Evolutionary conservation across 1,139 yeast species (phyloP), one percentile per base, ranked within the genome.

Genomic region (Taphrina pruni): DNA sequence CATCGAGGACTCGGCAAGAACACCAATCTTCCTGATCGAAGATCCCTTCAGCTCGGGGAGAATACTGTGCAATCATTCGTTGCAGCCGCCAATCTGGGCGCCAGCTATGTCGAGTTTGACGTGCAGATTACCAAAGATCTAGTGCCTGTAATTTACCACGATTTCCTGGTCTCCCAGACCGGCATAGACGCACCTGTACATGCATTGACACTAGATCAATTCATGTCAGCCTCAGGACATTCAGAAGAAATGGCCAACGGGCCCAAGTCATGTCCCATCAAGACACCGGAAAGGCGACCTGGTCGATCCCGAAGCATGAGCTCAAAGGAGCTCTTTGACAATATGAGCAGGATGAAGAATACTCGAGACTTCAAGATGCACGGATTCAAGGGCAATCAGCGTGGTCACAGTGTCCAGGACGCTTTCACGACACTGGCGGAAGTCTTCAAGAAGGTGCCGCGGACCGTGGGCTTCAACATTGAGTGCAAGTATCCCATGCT

Each of bases 141-240:
- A 73, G 87, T 91, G 12, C 98, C 98, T 0, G 98, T 94, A 12
- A 89, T 94, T 51, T 94, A 94, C 76, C 99, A 94, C 77, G 99
- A 94, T 78, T 94, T 94, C 77, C 79, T 92, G 41, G 97, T 94
- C 56, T 97, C 97, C 1, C 98, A 94, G 77, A 88, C 96, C 2
- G 99, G 99, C 12, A 92, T 90, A 68, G 99, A 94, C 79, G 88
- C 93, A 66, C 98, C 98, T 2, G 93, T 94, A 97, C 97, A 93
- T 78, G 86, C 89, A 32, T 81, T 94, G 75, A 93, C 98, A 0
- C 82, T 88, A 43, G 98, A 94, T 76, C 98, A 94, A 77, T 94
- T 94, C 75, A 80, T 92, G 78, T 86, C 87, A 43, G 83, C 90
- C 38, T 78, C 78, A 36, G 72, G 73, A 51, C 76, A 75, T 1